Evolutionary conservation across 139 green algal genomes (phyloP), one percentile per base, ranked within the genome.

Genomic region (Chlamydomonas sphaeroides): DNA sequence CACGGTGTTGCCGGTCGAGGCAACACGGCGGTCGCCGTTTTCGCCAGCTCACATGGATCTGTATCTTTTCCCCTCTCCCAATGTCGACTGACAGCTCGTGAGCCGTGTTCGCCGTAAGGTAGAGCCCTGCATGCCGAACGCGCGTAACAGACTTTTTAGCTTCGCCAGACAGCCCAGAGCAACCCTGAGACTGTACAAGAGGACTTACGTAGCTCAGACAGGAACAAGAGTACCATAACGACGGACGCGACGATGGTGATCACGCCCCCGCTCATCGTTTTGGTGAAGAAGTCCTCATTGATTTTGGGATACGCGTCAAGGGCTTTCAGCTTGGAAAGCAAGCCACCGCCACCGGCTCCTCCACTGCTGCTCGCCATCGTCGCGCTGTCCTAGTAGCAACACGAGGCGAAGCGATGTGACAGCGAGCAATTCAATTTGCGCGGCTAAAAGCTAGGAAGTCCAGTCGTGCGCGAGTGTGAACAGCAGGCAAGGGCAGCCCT

Each of bases 211-310:
- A 98, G 89, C 84, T 99, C 97, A 3, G 90, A 96, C 0, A 98
- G 72, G 86, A 99, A 99, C 5, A 99, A 90, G 3, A 97, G 41
- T 1, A 91, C 56, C 97, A 99, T 99, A 21, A 99, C 75, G 28
- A 96, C 61, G 21, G 88, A 90, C 5, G 94, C 90, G 5, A 94
- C 89, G 56, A 99, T 88, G 14, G 97, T 99, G 83, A 99, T 98
- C n/a, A 98, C 84, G 28, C 97, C 97, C 1, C 97, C 97, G 0
- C 87, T 92, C 14, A 93, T 80, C 0, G 97, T 98, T 42, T 94
- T 92, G 8, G 93, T 94, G 67, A 95, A 97, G 74, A 99, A 99
- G 74, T 99, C 97, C 41, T 97, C 95, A 77, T 95, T 94, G 28
- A 98, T 88, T 80, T 98, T 98, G 8, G 95, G 95, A 78, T 95